A percentile compares a stretch with the other conserved stretches of the same genome.
phyloP scores from a whole-genome alignment of 805 yeast genomes.

The Sugiyamaella qingdaonensis region DNA sequence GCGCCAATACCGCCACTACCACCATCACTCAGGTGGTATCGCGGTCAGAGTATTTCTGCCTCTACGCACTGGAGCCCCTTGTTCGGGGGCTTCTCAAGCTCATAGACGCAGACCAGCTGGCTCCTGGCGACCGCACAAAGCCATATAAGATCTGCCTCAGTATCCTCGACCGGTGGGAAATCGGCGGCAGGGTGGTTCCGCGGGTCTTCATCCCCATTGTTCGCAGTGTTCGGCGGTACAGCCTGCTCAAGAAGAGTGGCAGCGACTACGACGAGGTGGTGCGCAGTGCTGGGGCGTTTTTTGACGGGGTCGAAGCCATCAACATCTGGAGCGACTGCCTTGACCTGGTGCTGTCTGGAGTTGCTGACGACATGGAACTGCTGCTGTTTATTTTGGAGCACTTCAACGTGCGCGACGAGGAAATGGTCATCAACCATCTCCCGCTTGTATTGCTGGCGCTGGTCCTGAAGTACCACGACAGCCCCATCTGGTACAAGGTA shows the following conservation, averaged over 20 bases:
- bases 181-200: constrained; percentile 73
- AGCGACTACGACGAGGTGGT: constrained; percentile 44
- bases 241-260: constrained; percentile 14
- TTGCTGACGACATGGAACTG: constrained; percentile 40
- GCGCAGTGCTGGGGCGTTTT: constrained; percentile 60
- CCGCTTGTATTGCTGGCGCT: constrained; percentile 60
- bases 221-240: constrained; percentile 19
- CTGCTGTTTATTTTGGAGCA: constrained; percentile 55
- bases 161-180: constrained; percentile 92
- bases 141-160: constrained; percentile 65
- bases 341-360: constrained; percentile 33
- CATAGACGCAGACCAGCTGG: constrained; percentile 26
- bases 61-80: constrained; percentile 50
- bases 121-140: constrained; percentile 38
- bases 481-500: constrained; percentile 37
- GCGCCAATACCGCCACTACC: constrained; percentile 14
- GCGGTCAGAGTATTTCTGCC: constrained; percentile 55
- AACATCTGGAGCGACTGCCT: constrained; percentile 70
- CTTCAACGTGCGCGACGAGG: constrained; percentile 82
- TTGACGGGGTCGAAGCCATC: constrained; percentile 80
- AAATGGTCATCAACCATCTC: constrained; percentile 68
- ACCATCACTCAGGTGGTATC: constrained; percentile 15
- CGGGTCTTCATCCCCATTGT: constrained; percentile 63
- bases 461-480: constrained; percentile 18
- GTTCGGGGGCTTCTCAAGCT: constrained; percentile 51